These are phyloP conservation scores for Triticum dicoccoides DNA, from an alignment of 176 grass and related monocot species.

Conservation along the genomic window DNA sequence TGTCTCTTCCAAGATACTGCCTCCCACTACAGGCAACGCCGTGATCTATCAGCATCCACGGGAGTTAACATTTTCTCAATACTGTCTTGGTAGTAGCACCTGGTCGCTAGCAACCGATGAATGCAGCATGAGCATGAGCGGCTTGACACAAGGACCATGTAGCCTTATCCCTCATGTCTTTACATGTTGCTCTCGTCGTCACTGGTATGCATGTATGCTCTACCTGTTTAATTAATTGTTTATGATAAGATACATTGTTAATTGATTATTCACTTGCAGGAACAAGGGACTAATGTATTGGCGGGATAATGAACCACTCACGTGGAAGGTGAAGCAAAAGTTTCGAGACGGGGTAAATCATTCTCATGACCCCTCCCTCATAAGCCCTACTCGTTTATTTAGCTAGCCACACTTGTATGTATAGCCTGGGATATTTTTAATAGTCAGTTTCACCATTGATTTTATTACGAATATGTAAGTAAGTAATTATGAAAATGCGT, in stretches of 20 bases:
- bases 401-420: background rate
- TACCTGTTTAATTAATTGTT: background rate
- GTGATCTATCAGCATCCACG: background rate
- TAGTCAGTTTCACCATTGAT: background rate
- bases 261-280: background rate
- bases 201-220: background rate
- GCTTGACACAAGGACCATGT: background rate
- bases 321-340: background rate
- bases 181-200: background rate
- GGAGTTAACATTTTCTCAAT: background rate
- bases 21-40: constrained; percentile 1
- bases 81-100: constrained; percentile 9
- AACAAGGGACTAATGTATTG: background rate
- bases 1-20: constrained; percentile 1
- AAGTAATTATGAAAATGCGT: background rate
- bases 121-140: background rate
- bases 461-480: background rate
- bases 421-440: background rate
- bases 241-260: background rate
- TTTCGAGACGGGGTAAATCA: constrained; percentile 9
- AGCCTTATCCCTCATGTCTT: background rate
- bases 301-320: background rate
- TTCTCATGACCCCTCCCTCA: background rate
- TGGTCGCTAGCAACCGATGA: constrained; percentile 3
- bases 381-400: background rate